Conservation (phyloP, 306 rosid species). For the Sophora flavescens region DNA sequence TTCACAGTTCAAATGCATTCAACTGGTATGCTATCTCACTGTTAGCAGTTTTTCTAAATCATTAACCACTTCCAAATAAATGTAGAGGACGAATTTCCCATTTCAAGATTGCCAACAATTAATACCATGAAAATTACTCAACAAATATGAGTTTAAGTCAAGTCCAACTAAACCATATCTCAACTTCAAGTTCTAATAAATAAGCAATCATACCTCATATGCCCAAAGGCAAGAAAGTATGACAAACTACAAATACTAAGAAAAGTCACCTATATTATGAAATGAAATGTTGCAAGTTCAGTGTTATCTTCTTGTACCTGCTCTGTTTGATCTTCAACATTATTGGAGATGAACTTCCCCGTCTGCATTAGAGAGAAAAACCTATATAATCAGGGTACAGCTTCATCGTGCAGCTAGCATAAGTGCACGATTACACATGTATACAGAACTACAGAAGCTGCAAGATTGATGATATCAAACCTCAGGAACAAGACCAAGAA, state of each 20-base stretch:
- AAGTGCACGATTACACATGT: constrained; percentile 3
- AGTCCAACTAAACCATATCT: not conserved
- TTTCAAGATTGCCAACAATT: not conserved
- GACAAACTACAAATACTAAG: not conserved
- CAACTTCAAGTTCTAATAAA: not conserved
- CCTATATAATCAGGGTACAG: constrained; percentile 21
- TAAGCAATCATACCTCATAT: constrained; percentile 16
- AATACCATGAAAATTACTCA: not conserved
- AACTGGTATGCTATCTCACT: constrained; percentile 10
- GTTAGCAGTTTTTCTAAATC: constrained; percentile 8
- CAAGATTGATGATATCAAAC: constrained; percentile 50
- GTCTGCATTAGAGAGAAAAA: constrained; percentile 62
- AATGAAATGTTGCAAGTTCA: constrained; percentile 17
- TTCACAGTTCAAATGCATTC: constrained; percentile 35
- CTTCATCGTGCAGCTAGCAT: not conserved
- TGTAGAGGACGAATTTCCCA: constrained; percentile 1
- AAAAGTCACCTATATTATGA: not conserved
- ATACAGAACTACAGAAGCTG: not conserved
- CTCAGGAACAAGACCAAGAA: constrained; percentile 92
- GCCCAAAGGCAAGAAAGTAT: constrained; percentile 24
- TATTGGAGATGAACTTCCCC: constrained; percentile 80
- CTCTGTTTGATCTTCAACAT: constrained; percentile 91
- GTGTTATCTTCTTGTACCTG: constrained; percentile 64
- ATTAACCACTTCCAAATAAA: not conserved
- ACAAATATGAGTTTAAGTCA: not conserved